Percentiles rank a stretch among this genome's conserved stretches.
Conservation (phyloP, 345 rosid species). For the Kernera saxatilis region DNA sequence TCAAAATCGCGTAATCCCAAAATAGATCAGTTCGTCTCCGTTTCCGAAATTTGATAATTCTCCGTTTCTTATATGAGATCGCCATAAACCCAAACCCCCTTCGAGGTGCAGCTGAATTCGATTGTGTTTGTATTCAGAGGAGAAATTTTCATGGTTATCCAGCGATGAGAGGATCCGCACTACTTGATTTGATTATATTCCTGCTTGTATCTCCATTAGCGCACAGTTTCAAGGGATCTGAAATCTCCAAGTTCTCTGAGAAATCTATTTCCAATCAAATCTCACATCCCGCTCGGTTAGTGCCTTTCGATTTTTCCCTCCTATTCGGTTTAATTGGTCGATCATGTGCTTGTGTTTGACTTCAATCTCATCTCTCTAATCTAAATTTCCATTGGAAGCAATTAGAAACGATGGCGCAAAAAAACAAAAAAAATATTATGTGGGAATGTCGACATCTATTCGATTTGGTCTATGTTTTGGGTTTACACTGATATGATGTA, state of each 20-base stretch:
- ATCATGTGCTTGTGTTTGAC: not conserved
- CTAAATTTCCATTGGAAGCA: not conserved
- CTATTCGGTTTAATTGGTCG: not conserved
- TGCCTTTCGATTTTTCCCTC: not conserved
- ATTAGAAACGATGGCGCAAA: not conserved
- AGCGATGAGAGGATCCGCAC: conserved; percentile 45
- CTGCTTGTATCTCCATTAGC: conserved; percentile 36
- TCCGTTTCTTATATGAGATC: not conserved
- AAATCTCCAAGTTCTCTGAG: conserved; percentile 37
- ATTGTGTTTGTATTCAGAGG: not conserved
- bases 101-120: not conserved
- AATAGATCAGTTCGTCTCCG: not conserved
- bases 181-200: conserved; percentile 33
- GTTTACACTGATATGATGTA: not conserved
- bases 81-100: conserved; percentile 15
- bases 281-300: conserved; percentile 45
- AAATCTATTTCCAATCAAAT: conserved; percentile 31
- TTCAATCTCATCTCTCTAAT: not conserved
- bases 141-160: conserved; percentile 15
- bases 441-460: not conserved
- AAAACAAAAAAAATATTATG: not conserved
- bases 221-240: conserved; percentile 30
- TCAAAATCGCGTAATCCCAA: not conserved
- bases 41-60: not conserved
- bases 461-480: not conserved